These are phyloP conservation scores for Ustanciosporium gigantosporum DNA, from an alignment of 1,284 basidiomycete genomes.

Conservation along the genomic window DNA sequence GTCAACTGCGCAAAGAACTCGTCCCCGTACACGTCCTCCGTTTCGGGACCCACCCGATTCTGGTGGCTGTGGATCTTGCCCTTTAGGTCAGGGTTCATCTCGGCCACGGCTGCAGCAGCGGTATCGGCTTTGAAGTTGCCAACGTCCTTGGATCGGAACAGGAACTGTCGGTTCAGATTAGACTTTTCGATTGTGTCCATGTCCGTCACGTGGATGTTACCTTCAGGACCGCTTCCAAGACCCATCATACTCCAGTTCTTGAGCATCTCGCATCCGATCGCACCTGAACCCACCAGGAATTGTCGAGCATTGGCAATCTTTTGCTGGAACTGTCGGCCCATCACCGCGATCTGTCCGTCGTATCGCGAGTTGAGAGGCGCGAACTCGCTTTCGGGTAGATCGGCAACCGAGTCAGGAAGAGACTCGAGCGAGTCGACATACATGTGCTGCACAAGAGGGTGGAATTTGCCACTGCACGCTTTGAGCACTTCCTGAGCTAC, in stretches of 20 bases:
- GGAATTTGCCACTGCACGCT: slow-evolving; percentile 96
- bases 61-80: slow-evolving; percentile 88
- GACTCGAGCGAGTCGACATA: slow-evolving; percentile 99
- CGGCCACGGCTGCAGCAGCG: slow-evolving; percentile 84
- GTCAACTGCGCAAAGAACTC: slow-evolving; percentile 82
- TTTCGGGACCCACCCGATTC: slow-evolving; percentile 86
- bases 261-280: slow-evolving; percentile 99
- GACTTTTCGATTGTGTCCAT: slow-evolving; percentile 99
- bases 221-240: slow-evolving; percentile 78
- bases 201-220: slow-evolving; percentile 91
- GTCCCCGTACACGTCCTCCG: slow-evolving; percentile 92
- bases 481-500: slow-evolving; percentile 98
- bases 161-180: slow-evolving; percentile 96
- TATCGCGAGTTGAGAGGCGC: slow-evolving; percentile 83
- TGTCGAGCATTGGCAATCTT: slow-evolving; percentile 89
- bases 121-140: slow-evolving; percentile 98
- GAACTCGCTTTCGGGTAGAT: slow-evolving; percentile 78
- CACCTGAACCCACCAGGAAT: slow-evolving; percentile 96
- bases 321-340: slow-evolving; percentile 88
- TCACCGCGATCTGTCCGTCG: slow-evolving; percentile 93
- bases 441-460: slow-evolving; percentile 90
- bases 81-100: slow-evolving; percentile 92
- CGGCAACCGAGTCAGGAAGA: slow-evolving; percentile 56
- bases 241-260: slow-evolving; percentile 99
- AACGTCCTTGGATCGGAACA: slow-evolving; percentile 95